Base-by-base conservation (phyloP, 2,329 filamentous ascomycete genomes). In the Penicillium sp. region DNA sequence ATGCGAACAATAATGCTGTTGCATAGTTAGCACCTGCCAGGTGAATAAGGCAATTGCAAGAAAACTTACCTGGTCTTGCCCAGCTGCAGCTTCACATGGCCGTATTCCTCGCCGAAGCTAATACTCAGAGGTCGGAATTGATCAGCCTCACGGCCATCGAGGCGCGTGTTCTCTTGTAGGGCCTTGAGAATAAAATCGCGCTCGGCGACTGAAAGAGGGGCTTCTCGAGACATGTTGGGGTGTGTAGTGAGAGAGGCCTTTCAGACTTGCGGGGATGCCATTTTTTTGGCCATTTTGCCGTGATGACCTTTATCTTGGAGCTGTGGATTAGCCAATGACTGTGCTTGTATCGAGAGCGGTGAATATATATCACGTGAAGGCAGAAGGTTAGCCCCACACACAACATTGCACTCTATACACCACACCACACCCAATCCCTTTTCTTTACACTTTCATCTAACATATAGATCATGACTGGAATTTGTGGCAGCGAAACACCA, bases 51-150 rank as follows among this genome's bases (percentile, higher is more conserved):
- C 1, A 16, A 57, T 19, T 19, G 16, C 22, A 14, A 4, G n/a
- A 16, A 13, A 53, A 62, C 76, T 56, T 76, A 93, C 93, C 88
- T 90, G 55, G 95, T 98, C 79, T 93, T 96, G 66, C 95, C 95
- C 61, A 97, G 79, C 63, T 87, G 84, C 39, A 97, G 90, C 69
- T 96, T 91, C 65, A 89, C 91, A 66, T 93, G 87, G 61, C 95
- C 95, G 82, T 93, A 93, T 68, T 96, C 91, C 62, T 96, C 89
- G 50, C 92, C 92, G 76, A 98, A 96, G 3, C 82, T 84, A 58
- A 99, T 82, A 58, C 89, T 84, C 46, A 97, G 75, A 48, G 86
- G 81, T 64, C 95, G 87, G 75, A 90, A 95, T 68, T 92, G 83
- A 70, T 97, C 90, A 56, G 93, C 84, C 57, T 83, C 80, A 63